Conservation (phyloP, 2,329 filamentous ascomycete genomes). For the Proliferodiscus dingleyae region DNA sequence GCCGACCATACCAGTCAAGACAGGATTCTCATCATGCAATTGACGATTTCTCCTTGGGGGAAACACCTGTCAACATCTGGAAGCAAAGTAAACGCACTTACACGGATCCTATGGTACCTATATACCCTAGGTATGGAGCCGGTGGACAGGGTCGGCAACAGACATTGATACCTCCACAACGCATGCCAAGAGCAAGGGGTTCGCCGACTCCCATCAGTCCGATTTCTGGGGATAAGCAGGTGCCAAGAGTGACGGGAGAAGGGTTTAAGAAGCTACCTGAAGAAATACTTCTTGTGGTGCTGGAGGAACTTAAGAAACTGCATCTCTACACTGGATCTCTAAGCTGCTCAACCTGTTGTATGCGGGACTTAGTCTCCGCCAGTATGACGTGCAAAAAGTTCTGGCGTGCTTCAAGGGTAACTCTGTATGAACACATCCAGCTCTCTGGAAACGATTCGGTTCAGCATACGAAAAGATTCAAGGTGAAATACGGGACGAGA, state of each 20-base stretch:
- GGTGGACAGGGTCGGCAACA: slow-evolving; percentile 11
- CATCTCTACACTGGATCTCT: slow-evolving; percentile 45
- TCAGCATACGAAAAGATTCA: slow-evolving; percentile 48
- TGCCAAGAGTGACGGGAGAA: slow-evolving; percentile 38
- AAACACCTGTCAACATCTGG: slow-evolving; percentile 3
- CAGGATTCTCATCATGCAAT: slow-evolving; percentile 18
- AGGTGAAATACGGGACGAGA: slow-evolving; percentile 47
- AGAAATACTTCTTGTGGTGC: slow-evolving; percentile 54
- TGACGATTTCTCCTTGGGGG: slow-evolving; percentile 4
- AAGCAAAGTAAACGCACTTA: slow-evolving; percentile 4
- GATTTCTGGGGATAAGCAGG: slow-evolving; percentile 11
- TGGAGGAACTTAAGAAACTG: slow-evolving; percentile 46
- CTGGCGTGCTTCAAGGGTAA: slow-evolving; percentile 40
- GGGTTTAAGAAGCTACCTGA: slow-evolving; percentile 51
- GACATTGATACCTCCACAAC: slow-evolving; percentile 16
- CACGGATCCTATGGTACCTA: slow-evolving; percentile 16
- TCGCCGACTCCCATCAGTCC: slow-evolving; percentile 4
- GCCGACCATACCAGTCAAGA: slow-evolving; percentile 20
- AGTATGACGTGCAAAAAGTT: slow-evolving; percentile 48
- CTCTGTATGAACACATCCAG: slow-evolving; percentile 50
- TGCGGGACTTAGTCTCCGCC: slow-evolving; percentile 53
- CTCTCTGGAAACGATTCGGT: slow-evolving; percentile 52
- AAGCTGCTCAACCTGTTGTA: slow-evolving; percentile 61
- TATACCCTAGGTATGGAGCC: slow-evolving; percentile 10
- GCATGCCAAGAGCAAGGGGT: slow-evolving; percentile 9